Evolutionary conservation across 2,329 filamentous ascomycete genomes (phyloP).

Genomic region (Sporothrix globosa): DNA sequence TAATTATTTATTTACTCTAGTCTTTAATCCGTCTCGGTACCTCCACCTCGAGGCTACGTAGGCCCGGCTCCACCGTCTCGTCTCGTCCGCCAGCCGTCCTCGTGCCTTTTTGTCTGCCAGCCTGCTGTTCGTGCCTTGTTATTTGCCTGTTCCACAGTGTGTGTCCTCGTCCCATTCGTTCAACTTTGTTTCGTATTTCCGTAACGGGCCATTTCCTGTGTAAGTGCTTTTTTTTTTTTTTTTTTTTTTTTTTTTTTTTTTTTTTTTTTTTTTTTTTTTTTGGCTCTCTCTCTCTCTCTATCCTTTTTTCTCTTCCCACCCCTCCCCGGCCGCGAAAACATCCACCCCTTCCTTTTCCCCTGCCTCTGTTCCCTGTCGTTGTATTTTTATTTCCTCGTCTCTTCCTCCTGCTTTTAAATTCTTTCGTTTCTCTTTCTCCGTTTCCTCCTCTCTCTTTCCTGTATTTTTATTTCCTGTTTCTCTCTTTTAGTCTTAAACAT

Average conservation of each 20-base stretch:
- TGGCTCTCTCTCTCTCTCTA: too few species aligned
- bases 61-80: constrained; percentile 31
- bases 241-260: too few species aligned
- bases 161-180: constrained; percentile 12
- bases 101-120: not conserved
- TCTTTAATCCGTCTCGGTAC: too few species aligned
- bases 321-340: constrained; percentile 6
- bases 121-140: not conserved
- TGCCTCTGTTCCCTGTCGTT: constrained; percentile 22
- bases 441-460: constrained; percentile 19
- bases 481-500: not conserved
- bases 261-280: too few species aligned
- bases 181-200: constrained; percentile 11
- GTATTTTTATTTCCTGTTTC: not conserved
- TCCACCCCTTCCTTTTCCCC: not conserved
- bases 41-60: constrained; percentile 22
- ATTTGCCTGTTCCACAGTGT: not conserved
- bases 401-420: not conserved
- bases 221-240: not conserved
- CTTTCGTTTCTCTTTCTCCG: constrained; percentile 6
- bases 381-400: constrained; percentile 13
- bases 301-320: not conserved
- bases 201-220: constrained; percentile 17
- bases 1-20: not conserved
- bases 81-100: constrained; percentile 12